Percentiles rank a stretch among this genome's conserved stretches.
phyloP scores from a whole-genome alignment of 2,329 filamentous ascomycete species.

The Raffaelea albimanens region DNA sequence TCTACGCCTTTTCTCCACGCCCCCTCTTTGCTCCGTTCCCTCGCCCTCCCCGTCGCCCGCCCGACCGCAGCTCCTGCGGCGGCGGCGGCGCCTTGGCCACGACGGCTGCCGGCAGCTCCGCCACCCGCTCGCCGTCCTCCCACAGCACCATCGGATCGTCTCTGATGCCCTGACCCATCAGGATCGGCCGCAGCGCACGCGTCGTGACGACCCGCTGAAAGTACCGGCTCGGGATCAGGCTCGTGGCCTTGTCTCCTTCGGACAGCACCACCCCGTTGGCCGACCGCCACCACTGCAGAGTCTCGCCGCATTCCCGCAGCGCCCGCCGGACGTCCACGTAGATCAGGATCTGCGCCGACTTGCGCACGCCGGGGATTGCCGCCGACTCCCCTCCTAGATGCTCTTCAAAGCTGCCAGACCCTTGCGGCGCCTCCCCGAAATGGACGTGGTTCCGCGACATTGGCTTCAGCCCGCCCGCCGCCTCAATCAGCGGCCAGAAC shows the following conservation, averaged over 20 bases:
- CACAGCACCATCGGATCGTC: conserved; percentile 46
- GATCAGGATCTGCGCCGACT: conserved; percentile 66
- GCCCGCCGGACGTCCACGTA: conserved; percentile 65
- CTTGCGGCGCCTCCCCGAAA: conserved; percentile 49
- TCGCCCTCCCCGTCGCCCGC: no score
- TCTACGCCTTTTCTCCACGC: no score
- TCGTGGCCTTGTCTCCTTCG: conserved; percentile 47
- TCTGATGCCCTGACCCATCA: conserved; percentile 25
- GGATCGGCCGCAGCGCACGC: conserved; percentile 16
- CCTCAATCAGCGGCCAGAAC: conserved; percentile 66
- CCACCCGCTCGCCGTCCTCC: conserved; percentile 56
- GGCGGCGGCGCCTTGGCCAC: conserved; percentile 32
- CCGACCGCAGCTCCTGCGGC: conserved; percentile 13
- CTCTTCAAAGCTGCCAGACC: no score
- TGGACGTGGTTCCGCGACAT: conserved; percentile 89
- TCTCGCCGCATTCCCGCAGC: conserved; percentile 41
- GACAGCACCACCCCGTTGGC: conserved; percentile 69
- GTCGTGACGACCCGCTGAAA: conserved; percentile 64
- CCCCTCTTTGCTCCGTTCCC: no score
- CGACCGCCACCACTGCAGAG: conserved; percentile 64
- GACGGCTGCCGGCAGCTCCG: conserved; percentile 55
- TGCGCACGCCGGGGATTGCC: conserved; percentile 65
- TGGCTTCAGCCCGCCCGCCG: conserved; percentile 64
- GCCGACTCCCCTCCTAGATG: neutral
- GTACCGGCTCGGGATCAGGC: conserved; percentile 54